Conservation (phyloP, 352 stramenopile genomes). For the Phytophthora meadii region DNA sequence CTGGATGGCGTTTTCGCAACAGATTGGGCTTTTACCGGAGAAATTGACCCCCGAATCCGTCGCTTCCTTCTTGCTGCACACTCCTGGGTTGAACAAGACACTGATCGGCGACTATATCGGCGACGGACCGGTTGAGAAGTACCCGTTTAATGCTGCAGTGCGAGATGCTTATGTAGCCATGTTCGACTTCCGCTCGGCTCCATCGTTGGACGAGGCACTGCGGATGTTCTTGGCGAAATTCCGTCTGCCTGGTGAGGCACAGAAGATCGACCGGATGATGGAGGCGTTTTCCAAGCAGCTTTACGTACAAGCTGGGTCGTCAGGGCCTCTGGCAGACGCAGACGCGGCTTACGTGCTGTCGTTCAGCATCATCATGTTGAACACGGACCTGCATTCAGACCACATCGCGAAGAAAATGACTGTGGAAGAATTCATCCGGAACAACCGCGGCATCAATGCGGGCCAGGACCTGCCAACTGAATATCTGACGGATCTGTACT, state of each 20-base stretch:
- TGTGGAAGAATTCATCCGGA: slow-evolving; percentile 86
- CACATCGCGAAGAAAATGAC: slow-evolving; percentile 92
- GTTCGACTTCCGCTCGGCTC: slow-evolving; percentile 94
- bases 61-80: slow-evolving; percentile 94
- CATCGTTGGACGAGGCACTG: slow-evolving; percentile 91
- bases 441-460: slow-evolving; percentile 88
- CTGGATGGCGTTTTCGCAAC: slow-evolving; percentile 91
- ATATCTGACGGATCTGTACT: slow-evolving; percentile 80
- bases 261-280: slow-evolving; percentile 99
- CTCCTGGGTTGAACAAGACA: slow-evolving; percentile 92
- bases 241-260: slow-evolving; percentile 96
- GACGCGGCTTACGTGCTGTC: slow-evolving; percentile 97
- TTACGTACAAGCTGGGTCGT: slow-evolving; percentile 77
- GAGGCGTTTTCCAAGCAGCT: slow-evolving; percentile 95
- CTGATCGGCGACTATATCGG: slow-evolving; percentile 97
- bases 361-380: slow-evolving; percentile 99
- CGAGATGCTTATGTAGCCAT: slow-evolving; percentile 90
- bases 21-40: slow-evolving; percentile 86
- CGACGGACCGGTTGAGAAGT: slow-evolving; percentile 95
- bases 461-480: slow-evolving; percentile 75
- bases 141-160: slow-evolving; percentile 94
- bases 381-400: slow-evolving; percentile 98
- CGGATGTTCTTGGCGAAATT: slow-evolving; percentile 95
- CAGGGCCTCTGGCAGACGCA: slow-evolving; percentile 69
- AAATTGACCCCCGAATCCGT: slow-evolving; percentile 88